Conservation (phyloP, 2,329 filamentous ascomycete genomes). For the Fusarium pseudonygamai region DNA sequence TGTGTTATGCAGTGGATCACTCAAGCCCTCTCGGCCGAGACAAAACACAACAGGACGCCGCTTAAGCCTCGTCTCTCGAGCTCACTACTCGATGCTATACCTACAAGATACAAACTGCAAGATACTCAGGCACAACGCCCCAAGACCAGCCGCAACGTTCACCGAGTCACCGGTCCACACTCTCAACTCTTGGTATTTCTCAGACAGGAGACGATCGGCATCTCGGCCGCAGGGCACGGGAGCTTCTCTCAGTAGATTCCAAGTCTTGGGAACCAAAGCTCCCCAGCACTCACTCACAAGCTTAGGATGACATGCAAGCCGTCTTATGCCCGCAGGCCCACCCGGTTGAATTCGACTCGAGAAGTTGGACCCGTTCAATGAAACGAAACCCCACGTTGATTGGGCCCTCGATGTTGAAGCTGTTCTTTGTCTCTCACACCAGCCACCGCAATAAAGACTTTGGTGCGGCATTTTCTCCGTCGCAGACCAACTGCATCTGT, state of each 20-base stretch:
- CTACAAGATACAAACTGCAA: not conserved
- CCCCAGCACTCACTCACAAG: slow-evolving; percentile 17
- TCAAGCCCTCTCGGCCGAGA: slow-evolving; percentile 8
- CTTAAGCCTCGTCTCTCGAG: not conserved
- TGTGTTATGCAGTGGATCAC: not conserved
- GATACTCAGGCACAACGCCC: not conserved
- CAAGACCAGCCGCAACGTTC: slow-evolving; percentile 16
- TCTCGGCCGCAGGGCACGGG: slow-evolving; percentile 1
- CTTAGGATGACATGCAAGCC: slow-evolving; percentile 29
- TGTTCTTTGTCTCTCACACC: not conserved
- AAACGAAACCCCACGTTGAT: slow-evolving; percentile 8
- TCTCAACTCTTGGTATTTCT: slow-evolving; percentile 21
- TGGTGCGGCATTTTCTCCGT: slow-evolving; percentile 34
- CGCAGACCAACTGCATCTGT: not conserved
- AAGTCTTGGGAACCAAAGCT: slow-evolving; percentile 12
- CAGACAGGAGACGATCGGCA: slow-evolving; percentile 36
- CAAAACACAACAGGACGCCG: slow-evolving; percentile 1
- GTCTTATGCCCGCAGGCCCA: slow-evolving; percentile 27
- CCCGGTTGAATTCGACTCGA: slow-evolving; percentile 8
- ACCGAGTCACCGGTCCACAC: slow-evolving; percentile 33
- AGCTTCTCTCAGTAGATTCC: slow-evolving; percentile 4
- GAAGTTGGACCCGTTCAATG: slow-evolving; percentile 1
- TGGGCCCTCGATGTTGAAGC: slow-evolving; percentile 2
- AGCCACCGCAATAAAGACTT: slow-evolving; percentile 12
- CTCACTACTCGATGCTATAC: not conserved